Evolutionary conservation across 805 yeast genomes (phyloP), one percentile per base, ranked within the genome.

Genomic region (Saturnispora galanensis): DNA sequence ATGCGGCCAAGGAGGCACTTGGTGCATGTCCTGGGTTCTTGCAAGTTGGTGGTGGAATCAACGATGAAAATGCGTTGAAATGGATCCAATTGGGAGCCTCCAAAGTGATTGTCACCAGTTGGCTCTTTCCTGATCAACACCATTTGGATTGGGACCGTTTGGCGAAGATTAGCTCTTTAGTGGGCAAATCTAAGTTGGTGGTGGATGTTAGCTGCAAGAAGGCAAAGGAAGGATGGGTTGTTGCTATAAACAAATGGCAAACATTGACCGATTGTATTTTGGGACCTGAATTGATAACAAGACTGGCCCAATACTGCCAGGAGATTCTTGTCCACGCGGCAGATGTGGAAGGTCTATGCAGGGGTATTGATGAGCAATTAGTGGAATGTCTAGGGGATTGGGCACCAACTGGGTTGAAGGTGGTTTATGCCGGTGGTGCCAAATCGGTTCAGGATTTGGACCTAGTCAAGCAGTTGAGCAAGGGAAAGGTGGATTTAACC

Each of bases 241-340:
- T 93, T n/a, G 96, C 97, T 2, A 93, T 88, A 79, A 89, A 93
- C 64, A 84, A 88, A 63, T 93, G 99, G 99, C 97, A 89, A 60
- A 84, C 89, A 0, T 63, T 89, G 28, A 93, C 99, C 0, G 71
- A 72, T 34, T 71, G 79, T 38, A 72, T 66, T 45, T 67, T 93
- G 44, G 68, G 68, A 40, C 59, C 62, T 41, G 74, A 72, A 21
- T 73, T 83, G 26, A 73, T 93, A 47, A 58, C 54, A 4, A 48
- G 62, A 39, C 69, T 93, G 34, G 64, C 81, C 8, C 45, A 68
- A 40, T 85, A 81, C 63, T 86, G 97, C 55, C 74, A 77, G 51
- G 98, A 93, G 64, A 85, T 90, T 57, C 66, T 93, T 44, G 81
- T 93, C 13, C 99, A 93, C 65, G 98, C 98, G 3, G 99, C 98